These are phyloP conservation scores for Ceratocystis cacaofunesta DNA, from an alignment of 2,329 filamentous ascomycete genomes.

Conservation along the genomic window DNA sequence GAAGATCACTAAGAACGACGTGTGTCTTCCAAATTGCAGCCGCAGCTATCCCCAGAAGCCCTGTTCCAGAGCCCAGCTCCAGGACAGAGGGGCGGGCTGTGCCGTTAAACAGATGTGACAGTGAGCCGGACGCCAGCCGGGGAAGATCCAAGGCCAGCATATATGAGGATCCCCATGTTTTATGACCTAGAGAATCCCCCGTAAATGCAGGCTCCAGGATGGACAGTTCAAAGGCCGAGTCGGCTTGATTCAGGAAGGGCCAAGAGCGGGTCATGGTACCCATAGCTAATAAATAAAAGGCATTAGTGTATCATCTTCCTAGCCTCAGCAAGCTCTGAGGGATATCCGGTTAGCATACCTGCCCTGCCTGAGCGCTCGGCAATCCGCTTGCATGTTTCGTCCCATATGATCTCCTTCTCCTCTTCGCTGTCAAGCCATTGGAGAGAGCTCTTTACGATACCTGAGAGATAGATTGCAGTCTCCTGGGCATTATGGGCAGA, in stretches of 20 bases:
- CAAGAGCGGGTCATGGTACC: conserved; percentile 41
- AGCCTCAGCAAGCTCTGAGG: no score
- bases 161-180: conserved; percentile 91
- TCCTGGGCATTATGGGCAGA: conserved; percentile 32
- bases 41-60: conserved; percentile 75
- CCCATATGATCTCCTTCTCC: conserved; percentile 56
- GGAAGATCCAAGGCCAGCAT: conserved; percentile 62
- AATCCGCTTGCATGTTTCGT: conserved; percentile 61
- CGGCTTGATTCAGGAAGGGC: conserved; percentile 29
- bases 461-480: conserved; percentile 51
- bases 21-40: conserved; percentile 52
- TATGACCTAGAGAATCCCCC: conserved; percentile 66
- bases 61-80: conserved; percentile 81
- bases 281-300: conserved; percentile 30
- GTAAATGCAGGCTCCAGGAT: conserved; percentile 80
- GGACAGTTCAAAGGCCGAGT: conserved; percentile 42
- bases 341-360: conserved; percentile 27
- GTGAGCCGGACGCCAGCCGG: conserved; percentile 29
- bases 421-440: conserved; percentile 54
- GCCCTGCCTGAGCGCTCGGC: conserved; percentile 73
- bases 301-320: not conserved
- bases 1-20: conserved; percentile 69
- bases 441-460: conserved; percentile 52
- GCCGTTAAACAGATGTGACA: conserved; percentile 32
- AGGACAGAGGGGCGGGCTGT: conserved; percentile 34